A percentile compares a stretch with the other conserved stretches of the same genome.
Conservation (phyloP, 2,329 filamentous ascomycete genomes). For the Pyrenophora seminiperda region DNA sequence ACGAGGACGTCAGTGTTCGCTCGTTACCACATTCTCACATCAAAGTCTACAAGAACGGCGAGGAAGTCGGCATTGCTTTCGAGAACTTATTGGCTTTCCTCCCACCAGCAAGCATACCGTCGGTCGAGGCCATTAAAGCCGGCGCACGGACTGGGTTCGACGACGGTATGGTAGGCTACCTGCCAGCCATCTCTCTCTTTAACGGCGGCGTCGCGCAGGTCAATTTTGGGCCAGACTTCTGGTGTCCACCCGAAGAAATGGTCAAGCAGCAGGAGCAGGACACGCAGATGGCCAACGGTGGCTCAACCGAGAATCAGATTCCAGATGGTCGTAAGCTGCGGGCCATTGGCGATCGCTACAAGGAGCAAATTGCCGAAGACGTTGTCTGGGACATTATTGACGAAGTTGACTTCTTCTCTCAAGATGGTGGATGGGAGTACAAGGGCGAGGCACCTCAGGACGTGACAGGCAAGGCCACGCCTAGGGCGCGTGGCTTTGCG, state of each 20-base stretch:
- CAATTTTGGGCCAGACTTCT: constrained; percentile 94
- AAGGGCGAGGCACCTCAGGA: constrained; percentile 43
- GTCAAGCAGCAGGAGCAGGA: constrained; percentile 46
- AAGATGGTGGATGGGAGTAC: constrained; percentile 61
- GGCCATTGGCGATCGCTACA: constrained; percentile 77
- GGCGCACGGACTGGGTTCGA: constrained; percentile 86
- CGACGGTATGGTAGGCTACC: constrained; percentile 94
- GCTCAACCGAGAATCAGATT: constrained; percentile 17
- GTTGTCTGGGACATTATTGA: constrained; percentile 91
- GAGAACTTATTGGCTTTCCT: constrained; percentile 87
- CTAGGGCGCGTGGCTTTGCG: constrained; percentile 45
- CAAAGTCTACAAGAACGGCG: constrained; percentile 90
- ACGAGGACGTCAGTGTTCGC: constrained; percentile 74
- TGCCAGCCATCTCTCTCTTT: constrained; percentile 90
- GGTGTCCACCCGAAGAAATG: constrained; percentile 76
- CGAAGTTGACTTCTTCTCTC: constrained; percentile 87
- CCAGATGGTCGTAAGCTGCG: constrained; percentile 52
- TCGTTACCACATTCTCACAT: constrained; percentile 87
- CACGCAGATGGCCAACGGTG: constrained; percentile 35
- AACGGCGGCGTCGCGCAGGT: constrained; percentile 87
- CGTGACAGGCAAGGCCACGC: constrained; percentile 43
- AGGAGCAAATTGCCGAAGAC: constrained; percentile 94
- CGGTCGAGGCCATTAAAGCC: constrained; percentile 68
- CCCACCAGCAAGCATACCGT: constrained; percentile 81
- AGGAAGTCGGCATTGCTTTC: constrained; percentile 83